Base-by-base conservation (phyloP, 345 rosid genomes). In the Punica granatum region DNA sequence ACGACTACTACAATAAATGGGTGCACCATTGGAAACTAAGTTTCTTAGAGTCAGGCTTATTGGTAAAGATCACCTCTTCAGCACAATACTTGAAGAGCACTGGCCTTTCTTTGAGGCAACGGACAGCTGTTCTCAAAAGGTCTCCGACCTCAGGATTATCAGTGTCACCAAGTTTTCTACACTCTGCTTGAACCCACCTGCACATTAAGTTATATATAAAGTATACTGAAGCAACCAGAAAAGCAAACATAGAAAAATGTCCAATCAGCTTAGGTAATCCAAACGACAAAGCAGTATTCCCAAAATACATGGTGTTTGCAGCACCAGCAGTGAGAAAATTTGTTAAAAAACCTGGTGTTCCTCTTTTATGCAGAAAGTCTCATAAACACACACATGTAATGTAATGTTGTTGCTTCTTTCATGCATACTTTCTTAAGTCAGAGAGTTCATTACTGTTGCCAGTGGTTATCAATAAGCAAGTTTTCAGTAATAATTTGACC, bases 111-210 rank as follows among this genome's bases (percentile, higher is more conserved):
- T 83, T 92, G 58, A 94, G 96, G 78, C 97, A 92, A 32, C 85
- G 72, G 56, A 94, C 88, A 62, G 96, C 97, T 7, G 84, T 91
- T 76, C 81, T 90, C 75, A 92, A 76, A 71, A 92, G 92, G 10
- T 92, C 97, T 64, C 82, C 73, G 60, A 92, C 95, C 85, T 91
- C 99, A 60, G 99, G 97, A 72, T 89, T 92, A 81, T 94, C 98
- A 1, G 76, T 80, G 79, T 94, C 98, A 67, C 99, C 98, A 76
- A 92, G 74, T 75, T 88, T 90, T 75, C 99, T 85, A 82, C 98
- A 94, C 83, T 94, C 96, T 33, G 92, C 90, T 84, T 94, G 98
- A 74, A 94, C 97, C 99, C 99, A 94, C 93, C 99, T 88, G 65
- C 72, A 34, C 74, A 72, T 72, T 59, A 61, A 73, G 49, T 23